These are phyloP conservation scores for Patellifolia procumbens DNA, from an alignment of 179 eudicot genomes.

Conservation along the genomic window DNA sequence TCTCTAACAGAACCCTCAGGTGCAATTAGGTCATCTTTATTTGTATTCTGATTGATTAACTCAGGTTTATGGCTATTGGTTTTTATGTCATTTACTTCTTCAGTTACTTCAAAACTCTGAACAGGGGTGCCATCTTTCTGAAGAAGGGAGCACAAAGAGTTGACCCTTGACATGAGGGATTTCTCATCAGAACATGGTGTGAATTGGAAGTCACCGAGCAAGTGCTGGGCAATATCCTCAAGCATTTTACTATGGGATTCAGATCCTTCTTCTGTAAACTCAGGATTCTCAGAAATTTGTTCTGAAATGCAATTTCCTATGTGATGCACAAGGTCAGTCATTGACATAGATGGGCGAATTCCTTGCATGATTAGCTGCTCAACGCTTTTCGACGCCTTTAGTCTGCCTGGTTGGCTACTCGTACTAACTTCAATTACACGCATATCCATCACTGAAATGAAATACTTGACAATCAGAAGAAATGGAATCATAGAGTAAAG, in stretches of 20 bases:
- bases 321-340: conserved; percentile 45
- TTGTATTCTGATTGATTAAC: conserved; percentile 1
- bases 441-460: conserved; percentile 41
- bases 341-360: conserved; percentile 49
- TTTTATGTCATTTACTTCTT: conserved; percentile 10
- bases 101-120: conserved; percentile 20
- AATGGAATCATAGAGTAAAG: not conserved
- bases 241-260: conserved; percentile 34
- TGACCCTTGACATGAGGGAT: conserved; percentile 44
- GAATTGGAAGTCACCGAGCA: conserved; percentile 39
- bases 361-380: conserved; percentile 45
- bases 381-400: conserved; percentile 33
- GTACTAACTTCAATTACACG: conserved; percentile 36
- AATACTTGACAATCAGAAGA: conserved; percentile 4
- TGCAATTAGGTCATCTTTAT: conserved; percentile 5
- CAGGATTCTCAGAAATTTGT: conserved; percentile 27
- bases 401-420: conserved; percentile 22
- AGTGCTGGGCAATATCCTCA: conserved; percentile 43
- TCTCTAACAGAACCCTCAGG: conserved; percentile 28
- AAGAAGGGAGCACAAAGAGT: conserved; percentile 43
- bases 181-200: conserved; percentile 43
- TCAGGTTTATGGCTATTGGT: not conserved
- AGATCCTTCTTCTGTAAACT: conserved; percentile 30
- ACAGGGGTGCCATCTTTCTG: conserved; percentile 41
- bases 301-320: conserved; percentile 45